Evolutionary conservation across 1,139 yeast genomes (phyloP).

Genomic region (Pichia sp.): DNA sequence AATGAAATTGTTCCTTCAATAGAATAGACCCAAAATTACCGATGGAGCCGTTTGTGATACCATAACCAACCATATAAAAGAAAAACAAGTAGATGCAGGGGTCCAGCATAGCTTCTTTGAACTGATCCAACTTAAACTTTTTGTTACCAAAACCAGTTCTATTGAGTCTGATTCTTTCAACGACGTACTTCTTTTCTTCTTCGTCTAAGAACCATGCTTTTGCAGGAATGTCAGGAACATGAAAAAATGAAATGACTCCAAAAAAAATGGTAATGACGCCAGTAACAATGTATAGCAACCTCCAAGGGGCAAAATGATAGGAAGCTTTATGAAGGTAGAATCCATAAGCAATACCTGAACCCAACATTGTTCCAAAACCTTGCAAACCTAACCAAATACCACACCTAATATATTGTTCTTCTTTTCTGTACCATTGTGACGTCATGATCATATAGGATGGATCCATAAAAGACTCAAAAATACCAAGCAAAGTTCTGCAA

Average conservation of each 20-base stretch:
- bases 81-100: conserved; percentile 37
- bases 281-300: conserved; percentile 41
- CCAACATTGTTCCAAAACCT: conserved; percentile 47
- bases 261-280: conserved; percentile 47
- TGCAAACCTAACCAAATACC: conserved; percentile 47
- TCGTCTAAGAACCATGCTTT: conserved; percentile 38
- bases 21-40: conserved; percentile 32
- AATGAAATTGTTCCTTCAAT: conserved; percentile 23
- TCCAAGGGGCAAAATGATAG: conserved; percentile 44
- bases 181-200: conserved; percentile 34
- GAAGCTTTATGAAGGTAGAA: conserved; percentile 31
- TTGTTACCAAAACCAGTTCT: conserved; percentile 43
- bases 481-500: conserved; percentile 44
- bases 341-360: conserved; percentile 49
- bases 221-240: conserved; percentile 39
- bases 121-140: conserved; percentile 38
- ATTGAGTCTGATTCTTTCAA: conserved; percentile 35
- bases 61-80: conserved; percentile 30
- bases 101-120: conserved; percentile 42
- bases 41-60: conserved; percentile 38
- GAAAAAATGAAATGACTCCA: conserved; percentile 40
- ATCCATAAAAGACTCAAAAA: conserved; percentile 44
- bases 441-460: conserved; percentile 52
- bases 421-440: conserved; percentile 48
- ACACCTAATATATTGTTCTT: conserved; percentile 45